Evolutionary conservation across 441 rosid genomes (phyloP).

Genomic region (Euphorbia schlechtendalii): DNA sequence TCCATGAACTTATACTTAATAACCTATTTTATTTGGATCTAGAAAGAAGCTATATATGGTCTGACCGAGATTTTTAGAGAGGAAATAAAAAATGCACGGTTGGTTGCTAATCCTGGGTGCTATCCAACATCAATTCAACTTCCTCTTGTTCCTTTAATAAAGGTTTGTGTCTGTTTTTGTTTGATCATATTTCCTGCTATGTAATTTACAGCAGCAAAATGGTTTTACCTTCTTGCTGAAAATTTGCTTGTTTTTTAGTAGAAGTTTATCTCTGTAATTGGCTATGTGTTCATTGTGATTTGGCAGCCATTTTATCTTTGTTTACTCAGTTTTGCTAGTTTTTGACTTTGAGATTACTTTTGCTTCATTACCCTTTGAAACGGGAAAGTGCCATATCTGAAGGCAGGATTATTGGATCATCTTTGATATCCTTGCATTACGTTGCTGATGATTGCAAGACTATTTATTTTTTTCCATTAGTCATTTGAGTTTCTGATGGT

Average conservation of each 20-base stretch:
- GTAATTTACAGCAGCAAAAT: background rate
- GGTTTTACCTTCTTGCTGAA: background rate
- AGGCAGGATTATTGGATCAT: background rate
- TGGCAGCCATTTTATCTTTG: background rate
- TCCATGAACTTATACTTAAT: background rate
- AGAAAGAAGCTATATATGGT: conserved; percentile 93
- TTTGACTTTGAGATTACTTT: too few species aligned
- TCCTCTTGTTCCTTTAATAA: conserved; percentile 79
- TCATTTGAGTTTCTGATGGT: conserved; percentile 2
- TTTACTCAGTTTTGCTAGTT: background rate
- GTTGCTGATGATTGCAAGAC: conserved; percentile 3
- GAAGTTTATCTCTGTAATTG: background rate
- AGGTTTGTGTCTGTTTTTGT: conserved; percentile 35
- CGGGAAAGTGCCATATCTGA: background rate
- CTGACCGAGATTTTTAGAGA: conserved; percentile 81
- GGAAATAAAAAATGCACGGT: conserved; percentile 54
- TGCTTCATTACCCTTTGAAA: background rate
- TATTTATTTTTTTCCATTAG: background rate
- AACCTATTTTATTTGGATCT: conserved; percentile 13
- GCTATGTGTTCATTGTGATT: background rate
- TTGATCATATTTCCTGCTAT: conserved; percentile 10
- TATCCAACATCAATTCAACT: conserved; percentile 95
- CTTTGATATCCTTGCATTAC: background rate
- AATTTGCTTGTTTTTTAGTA: background rate
- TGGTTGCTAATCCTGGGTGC: conserved; percentile 98